A percentile compares a stretch with the other conserved stretches of the same genome.
Evolutionary conservation across 2,329 filamentous ascomycete species (phyloP).

Genomic region (Fusarium brevicatenulatum): DNA sequence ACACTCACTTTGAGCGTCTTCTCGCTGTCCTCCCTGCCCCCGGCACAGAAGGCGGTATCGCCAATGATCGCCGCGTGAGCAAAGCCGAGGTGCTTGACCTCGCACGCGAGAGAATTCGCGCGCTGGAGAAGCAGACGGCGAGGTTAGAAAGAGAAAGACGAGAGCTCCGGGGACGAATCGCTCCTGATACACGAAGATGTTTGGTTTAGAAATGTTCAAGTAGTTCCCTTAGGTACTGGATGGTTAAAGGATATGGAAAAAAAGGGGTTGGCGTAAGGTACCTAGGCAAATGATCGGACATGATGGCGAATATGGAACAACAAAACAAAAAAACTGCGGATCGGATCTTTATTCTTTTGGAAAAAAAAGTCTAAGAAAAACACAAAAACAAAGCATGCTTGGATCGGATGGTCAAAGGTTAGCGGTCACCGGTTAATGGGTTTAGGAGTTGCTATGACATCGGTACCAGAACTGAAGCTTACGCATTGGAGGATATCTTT

Average conservation of each 20-base stretch:
- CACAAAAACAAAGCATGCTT: background rate
- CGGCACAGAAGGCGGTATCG: slow-evolving; percentile 44
- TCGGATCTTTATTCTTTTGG: background rate
- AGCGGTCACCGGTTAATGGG: slow-evolving; percentile 10
- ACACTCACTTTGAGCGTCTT: slow-evolving; percentile 57
- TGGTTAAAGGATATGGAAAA: background rate
- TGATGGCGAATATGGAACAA: slow-evolving; percentile 24
- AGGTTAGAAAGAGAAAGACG: slow-evolving; percentile 51
- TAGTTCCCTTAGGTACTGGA: slow-evolving; percentile 3
- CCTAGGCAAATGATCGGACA: background rate
- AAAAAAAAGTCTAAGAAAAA: background rate
- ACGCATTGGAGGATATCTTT: background rate
- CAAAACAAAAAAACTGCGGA: slow-evolving; percentile 11
- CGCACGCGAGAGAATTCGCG: slow-evolving; percentile 54
- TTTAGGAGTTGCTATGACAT: slow-evolving; percentile 22
- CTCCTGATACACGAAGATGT: slow-evolving; percentile 21
- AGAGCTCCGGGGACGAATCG: slow-evolving; percentile 42
- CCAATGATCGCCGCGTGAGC: slow-evolving; percentile 50
- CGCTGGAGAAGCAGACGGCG: slow-evolving; percentile 52
- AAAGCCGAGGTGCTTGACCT: slow-evolving; percentile 59
- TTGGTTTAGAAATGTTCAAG: slow-evolving; percentile 7
- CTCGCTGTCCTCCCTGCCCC: slow-evolving; percentile 53
- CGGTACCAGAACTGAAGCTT: slow-evolving; percentile 5
- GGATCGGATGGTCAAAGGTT: background rate
- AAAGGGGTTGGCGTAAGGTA: background rate